Percentiles rank a stretch among this genome's conserved stretches.
These are phyloP conservation scores for Adansonia digitata DNA, from an alignment of 345 rosid species.

Conservation along the genomic window DNA sequence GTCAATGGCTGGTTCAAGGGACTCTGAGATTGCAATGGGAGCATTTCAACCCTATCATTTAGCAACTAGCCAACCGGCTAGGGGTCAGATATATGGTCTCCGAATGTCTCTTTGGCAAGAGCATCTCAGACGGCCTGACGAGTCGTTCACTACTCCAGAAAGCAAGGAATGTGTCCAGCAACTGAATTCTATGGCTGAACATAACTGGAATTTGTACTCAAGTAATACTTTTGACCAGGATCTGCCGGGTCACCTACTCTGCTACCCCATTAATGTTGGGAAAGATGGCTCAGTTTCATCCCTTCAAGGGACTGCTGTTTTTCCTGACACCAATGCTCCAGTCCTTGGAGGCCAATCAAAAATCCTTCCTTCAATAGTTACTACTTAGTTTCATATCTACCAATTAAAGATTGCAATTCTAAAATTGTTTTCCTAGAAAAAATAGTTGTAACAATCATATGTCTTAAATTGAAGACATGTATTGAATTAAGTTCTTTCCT, in stretches of 20 bases:
- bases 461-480: neutral
- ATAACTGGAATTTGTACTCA: constrained; percentile 41
- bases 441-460: neutral
- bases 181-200: constrained; percentile 36
- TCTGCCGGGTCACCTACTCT: constrained; percentile 46
- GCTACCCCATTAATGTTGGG: constrained; percentile 54
- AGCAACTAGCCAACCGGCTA: constrained; percentile 21
- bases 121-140: constrained; percentile 29
- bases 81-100: constrained; percentile 52
- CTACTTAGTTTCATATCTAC: constrained; percentile 32
- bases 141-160: constrained; percentile 29
- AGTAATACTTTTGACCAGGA: constrained; percentile 20
- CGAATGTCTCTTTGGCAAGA: constrained; percentile 70
- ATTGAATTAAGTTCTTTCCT: neutral
- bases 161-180: constrained; percentile 27
- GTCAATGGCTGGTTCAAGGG: constrained; percentile 84
- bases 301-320: constrained; percentile 30
- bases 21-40: constrained; percentile 86
- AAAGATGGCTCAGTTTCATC: constrained; percentile 33
- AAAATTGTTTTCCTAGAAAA: neutral
- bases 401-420: neutral
- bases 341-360: constrained; percentile 49
- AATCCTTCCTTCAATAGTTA: constrained; percentile 53
- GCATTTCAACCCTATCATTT: constrained; percentile 71
- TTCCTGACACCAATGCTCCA: constrained; percentile 71